Base-by-base conservation (phyloP, 2,329 filamentous ascomycete species). In the Eutypa lata region DNA sequence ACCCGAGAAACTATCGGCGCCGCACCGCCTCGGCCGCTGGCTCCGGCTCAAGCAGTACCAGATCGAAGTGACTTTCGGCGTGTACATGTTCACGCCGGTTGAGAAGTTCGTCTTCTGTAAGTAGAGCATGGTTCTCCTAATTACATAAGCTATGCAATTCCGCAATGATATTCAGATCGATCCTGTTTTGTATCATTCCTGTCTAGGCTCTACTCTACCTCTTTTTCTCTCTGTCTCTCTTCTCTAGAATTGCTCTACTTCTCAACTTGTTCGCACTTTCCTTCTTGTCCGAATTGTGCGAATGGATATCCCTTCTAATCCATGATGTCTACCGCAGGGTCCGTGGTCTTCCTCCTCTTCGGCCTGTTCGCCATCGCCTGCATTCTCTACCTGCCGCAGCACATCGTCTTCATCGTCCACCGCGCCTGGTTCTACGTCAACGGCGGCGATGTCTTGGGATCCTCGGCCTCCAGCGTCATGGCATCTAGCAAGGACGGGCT, bases 71-170 rank as follows among this genome's bases (percentile, higher is more conserved):
- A 97, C 93, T 13, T 94, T 95, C 73, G 88, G 89, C 56, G 83
- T 97, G 24, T 97, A 99, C 80, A 97, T 99, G 89, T 88, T 97
- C 64, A 97, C 92, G 37, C 89, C 91, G 1, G 91, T 89, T 49
- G 94, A 99, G 78, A 96, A 96, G 73, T 93, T 96, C 74, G 87
- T 96, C 65, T 96, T 97, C 75, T 97, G 94, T 97, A 82, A 53
- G 91, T 73, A 6, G n/a, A n/a, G n/a, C n/a, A 13, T 19, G 11
- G 42, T 22, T 48, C 43, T 50, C 50, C 13, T 31, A n/a, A n/a
- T n/a, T n/a, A n/a, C n/a, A n/a, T n/a, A n/a, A n/a, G n/a, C n/a
- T n/a, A n/a, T n/a, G n/a, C n/a, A n/a, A n/a, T n/a, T n/a, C n/a
- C n/a, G n/a, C n/a, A n/a, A n/a, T n/a, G n/a, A n/a, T n/a, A n/a